A percentile compares a stretch with the other conserved stretches of the same genome.
Evolutionary conservation across 2,329 filamentous ascomycete genomes (phyloP).

Genomic region (Colletotrichum viniferum): DNA sequence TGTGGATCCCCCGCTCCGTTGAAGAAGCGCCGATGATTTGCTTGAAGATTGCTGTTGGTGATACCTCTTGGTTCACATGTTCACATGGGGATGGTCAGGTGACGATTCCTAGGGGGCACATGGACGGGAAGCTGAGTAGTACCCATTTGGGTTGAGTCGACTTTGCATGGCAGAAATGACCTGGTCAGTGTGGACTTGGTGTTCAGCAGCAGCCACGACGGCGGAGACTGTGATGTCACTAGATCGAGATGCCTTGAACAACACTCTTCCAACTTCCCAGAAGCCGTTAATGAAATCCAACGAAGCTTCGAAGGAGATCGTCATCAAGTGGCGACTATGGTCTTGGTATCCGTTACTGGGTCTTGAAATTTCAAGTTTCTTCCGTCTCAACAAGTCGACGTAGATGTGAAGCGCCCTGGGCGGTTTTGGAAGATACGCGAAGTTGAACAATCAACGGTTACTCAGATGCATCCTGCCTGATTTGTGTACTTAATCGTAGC

Average conservation of each 20-base stretch:
- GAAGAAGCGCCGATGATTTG: neutral
- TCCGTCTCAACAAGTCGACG: fast-evolving
- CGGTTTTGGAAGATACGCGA: neutral
- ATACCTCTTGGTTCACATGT: neutral
- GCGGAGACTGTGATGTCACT: neutral
- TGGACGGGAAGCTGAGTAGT: neutral
- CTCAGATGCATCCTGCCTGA: neutral
- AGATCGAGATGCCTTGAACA: neutral
- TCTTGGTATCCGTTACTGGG: neutral
- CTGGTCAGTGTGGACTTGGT: neutral
- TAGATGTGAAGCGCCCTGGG: neutral
- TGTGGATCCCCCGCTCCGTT: neutral
- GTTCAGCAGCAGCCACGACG: neutral
- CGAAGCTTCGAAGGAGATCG: neutral
- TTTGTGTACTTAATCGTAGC: neutral
- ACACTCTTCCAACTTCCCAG: neutral
- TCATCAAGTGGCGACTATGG: neutral
- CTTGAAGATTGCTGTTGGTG: neutral
- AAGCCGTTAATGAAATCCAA: neutral
- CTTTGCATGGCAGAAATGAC: neutral
- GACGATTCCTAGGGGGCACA: neutral
- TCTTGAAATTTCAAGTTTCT: neutral
- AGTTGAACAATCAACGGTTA: fast-evolving
- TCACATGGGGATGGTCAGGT: neutral
- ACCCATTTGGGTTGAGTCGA: neutral